Evolutionary conservation across 495 filamentous ascomycete genomes (phyloP), one percentile per base, ranked within the genome.

Genomic region (Aspergillus olivimuriae): DNA sequence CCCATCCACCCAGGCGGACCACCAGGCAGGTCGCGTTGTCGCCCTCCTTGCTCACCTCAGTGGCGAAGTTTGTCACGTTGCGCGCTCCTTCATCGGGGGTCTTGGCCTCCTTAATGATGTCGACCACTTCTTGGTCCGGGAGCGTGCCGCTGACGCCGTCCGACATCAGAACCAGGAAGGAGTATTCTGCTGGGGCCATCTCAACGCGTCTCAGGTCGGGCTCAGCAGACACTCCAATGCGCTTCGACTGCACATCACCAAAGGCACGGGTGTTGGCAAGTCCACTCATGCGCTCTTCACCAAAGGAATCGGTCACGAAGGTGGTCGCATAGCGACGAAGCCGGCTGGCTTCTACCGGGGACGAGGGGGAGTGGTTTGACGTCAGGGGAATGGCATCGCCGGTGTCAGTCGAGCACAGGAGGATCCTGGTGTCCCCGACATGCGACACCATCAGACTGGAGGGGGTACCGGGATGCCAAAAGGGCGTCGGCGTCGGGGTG

Each of bases 1-100:
- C 92, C 92, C 92, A 97, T 0, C 94, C 92, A 7, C 92, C 92
- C 7, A 97, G 70, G 40, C 92, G 73, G 17, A 97, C 80, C 4
- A 96, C 91, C 3, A 96, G 65, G 56, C 86, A 91, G n/a, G 94
- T 98, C 8, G 89, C 87, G 72, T 98, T 98, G 61, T 98, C 91
- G 0, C 84, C 91, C 40, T 89, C 83, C 6, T 58, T 73, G 15
- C 75, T 80, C 11, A 94, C 82, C 68, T 97, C 94, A 3, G 83
- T 90, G 2, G 91, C 89, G 56, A 89, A 95, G 23, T 76, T 76
- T 21, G 94, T 86, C 9, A 98, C 80, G 44, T 84, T 79, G 36
- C 71, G 75, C 2, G 86, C 78, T 2, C 79, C 92, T 63, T 94
- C 77, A 49, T 94, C 90, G 0, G 92, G 92, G 0, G 94, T 98